Base-by-base conservation (phyloP, 805 yeast genomes). In the Metschnikowia arizonensis region DNA sequence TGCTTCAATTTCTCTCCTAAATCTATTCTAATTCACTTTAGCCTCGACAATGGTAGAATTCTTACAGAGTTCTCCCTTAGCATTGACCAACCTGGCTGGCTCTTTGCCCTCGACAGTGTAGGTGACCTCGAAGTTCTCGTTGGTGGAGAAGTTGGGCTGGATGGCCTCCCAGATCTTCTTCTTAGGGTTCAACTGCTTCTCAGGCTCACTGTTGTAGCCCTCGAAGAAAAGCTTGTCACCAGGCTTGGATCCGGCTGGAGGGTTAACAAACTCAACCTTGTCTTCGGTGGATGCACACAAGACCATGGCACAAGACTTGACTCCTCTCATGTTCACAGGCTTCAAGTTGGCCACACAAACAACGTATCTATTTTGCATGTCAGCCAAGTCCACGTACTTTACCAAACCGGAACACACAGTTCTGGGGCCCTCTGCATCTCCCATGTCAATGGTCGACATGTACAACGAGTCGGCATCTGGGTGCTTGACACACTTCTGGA, bases 281-380 rank as follows among this genome's bases (percentile, higher is more conserved):
- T 70, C 72, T 40, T 78, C 86, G 44, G 74, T 82, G 32, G 97
- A 88, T 21, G 89, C 91, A 76, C 99, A 93, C 57, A 93, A 77
- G 39, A 93, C 98, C 99, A 93, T 93, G 42, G 96, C 99, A 42
- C 82, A 73, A 8, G 97, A 89, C 66, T 88, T 88, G 62, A 93
- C 82, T 54, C 99, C 98, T 73, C 99, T 85, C 99, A 93, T 93
- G 61, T 83, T 83, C 33, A 90, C 99, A 15, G 99, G 99, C 74
- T 93, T 93, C 70, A 93, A 79, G 76, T 95, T 95, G 58, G 97
- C 96, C 59, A 93, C 89, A 46, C 85, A 84, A 37, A 93, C 85
- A 41, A 91, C 95, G 59, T 78, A 79, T 66, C 98, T 84, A 67
- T 88, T 80, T 78, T 93, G 99, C 96, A 93, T 85, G 34, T 85